phyloP scores from a whole-genome alignment of 306 rosid genomes.

The Lathyrus sativus region DNA sequence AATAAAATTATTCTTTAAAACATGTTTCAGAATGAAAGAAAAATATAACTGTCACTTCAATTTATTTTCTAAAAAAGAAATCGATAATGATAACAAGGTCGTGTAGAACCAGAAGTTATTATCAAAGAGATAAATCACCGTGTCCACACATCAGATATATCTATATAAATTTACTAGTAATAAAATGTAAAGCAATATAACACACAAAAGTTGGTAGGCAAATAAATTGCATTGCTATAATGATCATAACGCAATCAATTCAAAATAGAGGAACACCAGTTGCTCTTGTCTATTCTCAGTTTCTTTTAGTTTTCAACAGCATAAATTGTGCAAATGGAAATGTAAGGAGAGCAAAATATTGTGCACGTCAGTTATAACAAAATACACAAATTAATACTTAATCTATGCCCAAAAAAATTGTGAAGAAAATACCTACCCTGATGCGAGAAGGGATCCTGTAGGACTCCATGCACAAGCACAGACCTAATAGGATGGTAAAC shows the following conservation, averaged over 20 bases:
- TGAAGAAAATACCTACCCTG: conserved; percentile 64
- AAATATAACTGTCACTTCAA: background rate
- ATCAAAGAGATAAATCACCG: conserved; percentile 4
- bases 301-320: conserved; percentile 1
- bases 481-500: conserved; percentile 58
- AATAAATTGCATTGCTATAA: background rate
- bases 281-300: background rate
- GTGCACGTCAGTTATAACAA: background rate
- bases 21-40: conserved; percentile 7
- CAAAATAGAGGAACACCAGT: background rate
- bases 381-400: conserved; percentile 1
- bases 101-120: background rate
- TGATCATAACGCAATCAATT: background rate
- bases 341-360: conserved; percentile 1
- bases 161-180: background rate
- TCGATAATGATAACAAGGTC: background rate
- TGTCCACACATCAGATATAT: background rate
- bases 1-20: conserved; percentile 4
- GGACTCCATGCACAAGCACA: conserved; percentile 99
- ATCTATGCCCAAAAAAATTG: conserved; percentile 21
- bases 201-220: background rate
- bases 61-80: conserved; percentile 6
- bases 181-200: background rate
- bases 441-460: conserved; percentile 89
- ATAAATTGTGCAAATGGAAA: conserved; percentile 12